A percentile compares a stretch with the other conserved stretches of the same genome.
Evolutionary conservation across 495 filamentous ascomycete species (phyloP).

Genomic region (Neurospora sp.): DNA sequence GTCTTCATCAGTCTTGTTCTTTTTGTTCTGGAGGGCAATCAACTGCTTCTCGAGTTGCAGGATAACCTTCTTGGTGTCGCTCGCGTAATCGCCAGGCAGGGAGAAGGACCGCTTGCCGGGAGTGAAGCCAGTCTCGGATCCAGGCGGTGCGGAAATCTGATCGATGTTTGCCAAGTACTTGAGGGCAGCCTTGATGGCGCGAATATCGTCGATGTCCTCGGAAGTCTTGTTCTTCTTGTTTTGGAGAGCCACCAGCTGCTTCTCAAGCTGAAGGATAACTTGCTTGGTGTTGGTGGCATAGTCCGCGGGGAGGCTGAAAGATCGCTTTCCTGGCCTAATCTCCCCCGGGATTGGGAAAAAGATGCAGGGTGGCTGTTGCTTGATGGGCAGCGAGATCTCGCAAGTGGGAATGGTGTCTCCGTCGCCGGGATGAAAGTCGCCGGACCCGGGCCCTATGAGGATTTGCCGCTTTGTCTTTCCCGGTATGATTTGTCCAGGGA

Average conservation of each 20-base stretch:
- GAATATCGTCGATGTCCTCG: constrained; percentile 14
- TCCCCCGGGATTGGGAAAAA: background rate
- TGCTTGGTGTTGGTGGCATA: constrained; percentile 13
- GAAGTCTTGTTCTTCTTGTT: constrained; percentile 21
- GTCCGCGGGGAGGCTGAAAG: constrained; percentile 12
- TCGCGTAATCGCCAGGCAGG: constrained; percentile 1
- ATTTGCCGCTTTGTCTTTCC: too few relatives aligned
- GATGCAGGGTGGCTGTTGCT: background rate
- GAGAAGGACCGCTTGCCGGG: constrained; percentile 14
- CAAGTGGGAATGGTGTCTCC: background rate
- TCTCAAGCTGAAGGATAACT: constrained; percentile 17
- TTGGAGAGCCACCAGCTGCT: constrained; percentile 13
- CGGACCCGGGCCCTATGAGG: too few relatives aligned
- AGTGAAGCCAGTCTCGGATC: constrained; percentile 14
- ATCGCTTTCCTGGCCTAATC: background rate
- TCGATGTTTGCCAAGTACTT: constrained; percentile 16
- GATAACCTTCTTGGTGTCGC: constrained; percentile 3
- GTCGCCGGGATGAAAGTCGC: too few relatives aligned
- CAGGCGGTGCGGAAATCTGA: constrained; percentile 16
- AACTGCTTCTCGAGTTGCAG: constrained; percentile 7
- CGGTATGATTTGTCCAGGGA: too few relatives aligned
- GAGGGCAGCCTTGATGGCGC: constrained; percentile 15
- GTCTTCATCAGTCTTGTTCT: constrained; percentile 9
- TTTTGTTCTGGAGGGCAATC: constrained; percentile 10
- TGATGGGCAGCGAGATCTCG: background rate